A percentile compares a stretch with the other conserved stretches of the same genome.
phyloP scores from a whole-genome alignment of 176 grass and related monocot genomes.

The barley (Hordeum vulgare) region MorexV3_pseudomolecules_assembly NC_058518.1:482269117-482269616 shows the following conservation, averaged over 20 bases:
- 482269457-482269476: conserved; percentile 37
- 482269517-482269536: conserved; percentile 29
- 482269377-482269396: neutral
- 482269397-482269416: neutral
- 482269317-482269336: no score
- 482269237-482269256: neutral
- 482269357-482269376: no score
- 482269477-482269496: conserved; percentile 13
- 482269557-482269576: conserved; percentile 47
- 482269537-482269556: conserved; percentile 46
- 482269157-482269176: no score
- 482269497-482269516: conserved; percentile 37
- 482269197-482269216: no score
- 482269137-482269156: no score
- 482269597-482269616: conserved; percentile 87
- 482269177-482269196: no score
- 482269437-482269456: neutral
- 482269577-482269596: conserved; percentile 59
- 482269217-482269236: neutral
- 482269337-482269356: neutral
- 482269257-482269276: neutral
- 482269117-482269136: neutral
- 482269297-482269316: no score
- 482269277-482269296: neutral
- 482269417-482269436: neutral